Evolutionary conservation across 2,329 filamentous ascomycete species (phyloP), one percentile per base, ranked within the genome.

Genomic region (Diplodia mutila): DNA sequence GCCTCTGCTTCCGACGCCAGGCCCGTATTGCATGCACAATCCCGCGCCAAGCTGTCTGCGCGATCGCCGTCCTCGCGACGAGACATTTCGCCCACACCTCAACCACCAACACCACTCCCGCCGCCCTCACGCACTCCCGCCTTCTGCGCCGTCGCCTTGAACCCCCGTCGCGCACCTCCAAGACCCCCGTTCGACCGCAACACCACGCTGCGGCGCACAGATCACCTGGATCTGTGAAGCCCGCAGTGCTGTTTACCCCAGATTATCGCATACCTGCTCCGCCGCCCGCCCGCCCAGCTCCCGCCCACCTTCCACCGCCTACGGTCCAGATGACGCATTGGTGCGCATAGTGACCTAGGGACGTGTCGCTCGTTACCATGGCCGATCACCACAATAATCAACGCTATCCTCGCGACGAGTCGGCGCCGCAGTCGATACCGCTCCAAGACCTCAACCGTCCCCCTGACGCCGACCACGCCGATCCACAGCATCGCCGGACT

Each of bases 391-490:
- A 67, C 39, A 48, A 51, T 12, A 25, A 29, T 25, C 14, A 37
- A 11, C 75, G 76, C 68, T 80, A 82, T 73, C 79, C 82, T 68
- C 79, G 82, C 69, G 80, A 82, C 71, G 79, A 80, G 70, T 82
- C 85, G 32, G 79, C 80, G 68, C 81, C 83, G 69, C 85, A 86
- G 74, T 89, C 90, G 70, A 94, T 95, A 80, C 91, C 90, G 69
- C 82, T 94, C 68, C 89, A 89, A 78, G 86, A 82, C 72, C 78
- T 84, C 69, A 77, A 78, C 70, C 77, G 76, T 57, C 78, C 78
- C 69, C 77, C 77, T 25, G 78, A 79, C 69, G 72, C 77, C 42
- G 42, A 46, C 42, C 18, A 46, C 42, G 72, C 75, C 53, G 70
- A 75, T 32, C 69, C 71, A 74, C 63, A 77, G 67, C 80, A 82